Evolutionary conservation across 305 asterid species (phyloP).

Genomic region (Fraxinus sp.): DNA sequence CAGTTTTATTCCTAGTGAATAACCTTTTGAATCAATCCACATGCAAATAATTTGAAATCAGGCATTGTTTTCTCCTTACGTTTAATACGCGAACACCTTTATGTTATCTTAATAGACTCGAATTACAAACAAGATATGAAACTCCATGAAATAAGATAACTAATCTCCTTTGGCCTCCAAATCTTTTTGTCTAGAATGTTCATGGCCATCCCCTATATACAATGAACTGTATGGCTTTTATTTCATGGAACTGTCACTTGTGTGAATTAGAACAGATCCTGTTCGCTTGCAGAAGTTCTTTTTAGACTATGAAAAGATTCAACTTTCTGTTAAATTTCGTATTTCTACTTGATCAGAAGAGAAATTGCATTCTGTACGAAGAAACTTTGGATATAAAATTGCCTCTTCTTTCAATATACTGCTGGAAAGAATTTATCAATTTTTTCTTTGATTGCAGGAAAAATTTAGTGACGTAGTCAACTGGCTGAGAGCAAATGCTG

Average conservation of each 20-base stretch:
- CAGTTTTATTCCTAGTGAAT: not conserved
- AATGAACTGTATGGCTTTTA: not conserved
- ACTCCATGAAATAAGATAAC: not conserved
- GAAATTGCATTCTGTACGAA: not conserved
- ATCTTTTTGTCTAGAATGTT: not conserved
- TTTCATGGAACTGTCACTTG: not conserved
- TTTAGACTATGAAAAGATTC: not conserved
- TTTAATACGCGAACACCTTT: not conserved
- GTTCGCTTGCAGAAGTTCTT: not conserved
- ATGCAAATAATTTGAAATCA: not conserved
- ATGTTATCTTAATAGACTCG: not conserved
- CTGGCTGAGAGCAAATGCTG: conserved; percentile 74
- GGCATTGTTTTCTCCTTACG: not conserved
- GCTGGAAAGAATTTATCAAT: not conserved
- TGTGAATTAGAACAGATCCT: not conserved
- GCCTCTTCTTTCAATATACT: not conserved
- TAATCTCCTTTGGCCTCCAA: not conserved
- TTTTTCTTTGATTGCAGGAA: conserved; percentile 54
- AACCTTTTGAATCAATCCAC: not conserved
- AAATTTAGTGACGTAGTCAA: conserved; percentile 81
- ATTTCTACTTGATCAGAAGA: not conserved
- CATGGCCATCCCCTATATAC: not conserved
- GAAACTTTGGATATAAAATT: not conserved
- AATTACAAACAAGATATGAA: not conserved
- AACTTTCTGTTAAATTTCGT: not conserved